Conservation (phyloP, 2,329 filamentous ascomycete species). For the Venturia aucupariae region DNA sequence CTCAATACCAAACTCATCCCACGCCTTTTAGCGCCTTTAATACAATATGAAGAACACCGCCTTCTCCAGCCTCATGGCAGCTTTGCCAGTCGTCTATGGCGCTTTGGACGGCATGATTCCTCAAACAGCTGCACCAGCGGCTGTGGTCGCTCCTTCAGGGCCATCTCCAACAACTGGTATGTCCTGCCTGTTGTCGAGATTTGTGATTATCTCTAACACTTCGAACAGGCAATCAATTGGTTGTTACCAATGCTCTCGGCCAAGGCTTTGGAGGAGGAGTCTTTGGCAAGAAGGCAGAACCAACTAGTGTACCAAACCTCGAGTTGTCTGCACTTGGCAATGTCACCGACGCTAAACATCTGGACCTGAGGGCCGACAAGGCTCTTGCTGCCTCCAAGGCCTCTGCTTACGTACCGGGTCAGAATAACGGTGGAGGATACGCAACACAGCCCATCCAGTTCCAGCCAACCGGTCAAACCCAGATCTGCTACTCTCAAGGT, state of each 20-base stretch:
- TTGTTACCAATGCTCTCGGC: not conserved
- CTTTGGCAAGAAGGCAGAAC: not conserved
- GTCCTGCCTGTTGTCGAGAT: not conserved
- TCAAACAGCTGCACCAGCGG: not conserved
- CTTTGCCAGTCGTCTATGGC: not conserved
- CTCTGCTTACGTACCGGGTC: not conserved
- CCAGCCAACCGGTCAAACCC: conserved; percentile 1
- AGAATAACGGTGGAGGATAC: not conserved
- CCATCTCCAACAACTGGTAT: conserved; percentile 1
- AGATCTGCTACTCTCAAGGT: not conserved
- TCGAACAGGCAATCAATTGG: not conserved
- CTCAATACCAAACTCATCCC: not conserved
- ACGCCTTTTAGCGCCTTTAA: not conserved
- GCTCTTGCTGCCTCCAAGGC: not conserved
- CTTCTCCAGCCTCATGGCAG: not conserved
- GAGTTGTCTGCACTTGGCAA: not conserved
- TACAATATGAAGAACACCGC: conserved; percentile 1
- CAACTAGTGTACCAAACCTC: not conserved
- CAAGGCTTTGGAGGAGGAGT: not conserved
- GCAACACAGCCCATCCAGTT: not conserved
- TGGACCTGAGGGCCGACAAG: not conserved
- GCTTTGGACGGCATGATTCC: not conserved
- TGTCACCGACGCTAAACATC: not conserved
- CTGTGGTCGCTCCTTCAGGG: conserved; percentile 5
- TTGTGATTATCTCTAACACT: not conserved